Conservation (phyloP, 768 basidiomycete genomes). For the Paxillus involutus region DNA sequence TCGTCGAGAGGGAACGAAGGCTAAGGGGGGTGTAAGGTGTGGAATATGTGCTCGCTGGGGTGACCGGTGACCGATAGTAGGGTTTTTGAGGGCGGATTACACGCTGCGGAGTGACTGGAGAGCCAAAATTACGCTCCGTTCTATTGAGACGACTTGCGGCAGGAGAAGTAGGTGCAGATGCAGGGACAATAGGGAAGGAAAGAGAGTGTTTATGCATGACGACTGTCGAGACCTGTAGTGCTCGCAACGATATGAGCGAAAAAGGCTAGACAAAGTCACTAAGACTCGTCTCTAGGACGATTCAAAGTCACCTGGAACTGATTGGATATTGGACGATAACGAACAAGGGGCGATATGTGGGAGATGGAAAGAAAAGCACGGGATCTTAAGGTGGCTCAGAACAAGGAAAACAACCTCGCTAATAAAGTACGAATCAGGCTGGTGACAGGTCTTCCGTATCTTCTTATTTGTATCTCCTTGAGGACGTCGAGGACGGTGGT, state of each 20-base stretch:
- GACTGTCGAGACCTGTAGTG: constrained; percentile 14
- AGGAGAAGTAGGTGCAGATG: constrained; percentile 46
- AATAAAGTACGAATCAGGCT: constrained; percentile 16
- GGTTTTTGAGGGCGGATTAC: constrained; percentile 44
- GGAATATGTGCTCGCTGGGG: constrained; percentile 50
- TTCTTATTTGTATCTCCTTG: constrained; percentile 13
- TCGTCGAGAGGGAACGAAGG: constrained; percentile 58
- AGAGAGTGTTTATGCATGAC: constrained; percentile 31
- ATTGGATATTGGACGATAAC: constrained; percentile 12
- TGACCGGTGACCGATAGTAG: constrained; percentile 56
- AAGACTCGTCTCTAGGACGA: neutral
- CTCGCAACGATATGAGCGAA: constrained; percentile 9
- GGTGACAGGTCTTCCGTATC: constrained; percentile 1
- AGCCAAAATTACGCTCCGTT: constrained; percentile 27
- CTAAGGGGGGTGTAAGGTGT: constrained; percentile 72
- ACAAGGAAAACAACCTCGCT: constrained; percentile 8
- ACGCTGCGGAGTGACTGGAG: constrained; percentile 69
- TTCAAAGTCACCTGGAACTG: constrained; percentile 21
- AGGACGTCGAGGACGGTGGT: constrained; percentile 9
- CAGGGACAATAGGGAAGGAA: constrained; percentile 33
- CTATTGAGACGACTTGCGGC: constrained; percentile 36
- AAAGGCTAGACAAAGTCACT: neutral
- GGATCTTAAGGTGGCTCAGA: constrained; percentile 21
- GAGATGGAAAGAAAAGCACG: constrained; percentile 22
- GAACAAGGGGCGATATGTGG: constrained; percentile 23